Conservation (phyloP, 1,284 basidiomycete genomes). For the Cryptococcus deneoformans region DNA sequence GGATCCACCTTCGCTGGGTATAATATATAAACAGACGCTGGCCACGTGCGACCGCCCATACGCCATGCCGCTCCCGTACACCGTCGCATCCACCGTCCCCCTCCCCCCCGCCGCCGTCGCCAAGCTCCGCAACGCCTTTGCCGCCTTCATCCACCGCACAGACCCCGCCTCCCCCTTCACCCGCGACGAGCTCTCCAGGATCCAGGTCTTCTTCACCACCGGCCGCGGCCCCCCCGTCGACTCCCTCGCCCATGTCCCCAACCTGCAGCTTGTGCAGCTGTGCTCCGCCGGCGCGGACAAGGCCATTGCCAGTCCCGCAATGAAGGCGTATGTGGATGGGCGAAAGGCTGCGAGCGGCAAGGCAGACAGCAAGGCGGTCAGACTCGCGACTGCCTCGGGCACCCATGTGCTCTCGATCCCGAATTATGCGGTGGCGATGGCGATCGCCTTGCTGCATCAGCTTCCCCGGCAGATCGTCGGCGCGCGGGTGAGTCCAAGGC, state of each 20-base stretch:
- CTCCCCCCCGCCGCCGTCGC: conserved; percentile 1
- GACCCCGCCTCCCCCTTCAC: conserved; percentile 2
- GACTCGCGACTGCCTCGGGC: conserved; percentile 38
- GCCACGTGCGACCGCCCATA: no score
- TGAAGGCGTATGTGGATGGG: conserved; percentile 11
- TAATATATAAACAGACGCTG: no score
- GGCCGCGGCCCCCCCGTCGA: conserved; percentile 5
- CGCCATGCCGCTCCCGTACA: conserved; percentile 2
- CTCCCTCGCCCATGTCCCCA: conserved; percentile 23
- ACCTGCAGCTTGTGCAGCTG: conserved; percentile 37
- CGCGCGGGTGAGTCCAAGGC: conserved; percentile 23
- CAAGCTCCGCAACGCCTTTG: conserved; percentile 5
- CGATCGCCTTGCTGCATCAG: conserved; percentile 37
- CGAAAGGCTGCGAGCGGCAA: neutral
- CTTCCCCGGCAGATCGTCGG: conserved; percentile 31
- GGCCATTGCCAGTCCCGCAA: conserved; percentile 13
- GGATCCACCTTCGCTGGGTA: no score
- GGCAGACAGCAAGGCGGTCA: conserved; percentile 14
- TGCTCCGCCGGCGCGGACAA: conserved; percentile 35
- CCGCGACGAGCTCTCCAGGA: conserved; percentile 5
- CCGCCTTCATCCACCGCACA: conserved; percentile 3
- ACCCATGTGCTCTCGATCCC: conserved; percentile 45
- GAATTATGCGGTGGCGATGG: conserved; percentile 37
- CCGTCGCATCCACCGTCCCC: conserved; percentile 7
- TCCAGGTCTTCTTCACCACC: conserved; percentile 12